These are phyloP conservation scores for Neonectria faginata DNA, from an alignment of 2,329 filamentous ascomycete species.

Conservation along the genomic window DNA sequence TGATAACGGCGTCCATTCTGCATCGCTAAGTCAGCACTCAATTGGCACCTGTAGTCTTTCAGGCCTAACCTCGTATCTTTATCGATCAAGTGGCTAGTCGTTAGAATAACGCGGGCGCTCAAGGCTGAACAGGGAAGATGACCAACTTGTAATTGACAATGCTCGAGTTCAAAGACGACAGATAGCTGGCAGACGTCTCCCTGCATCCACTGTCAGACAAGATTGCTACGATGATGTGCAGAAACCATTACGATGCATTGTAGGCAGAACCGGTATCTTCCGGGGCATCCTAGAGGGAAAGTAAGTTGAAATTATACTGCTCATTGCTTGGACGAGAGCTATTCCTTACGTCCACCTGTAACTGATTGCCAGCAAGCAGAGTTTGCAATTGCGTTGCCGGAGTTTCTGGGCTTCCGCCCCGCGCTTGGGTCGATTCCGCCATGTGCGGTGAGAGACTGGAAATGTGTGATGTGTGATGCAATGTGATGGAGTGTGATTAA, in stretches of 20 bases:
- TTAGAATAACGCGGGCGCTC: not conserved
- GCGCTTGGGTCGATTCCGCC: not conserved
- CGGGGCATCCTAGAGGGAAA: not conserved
- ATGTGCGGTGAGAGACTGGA: not conserved
- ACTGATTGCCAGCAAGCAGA: not conserved
- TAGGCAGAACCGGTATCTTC: not conserved
- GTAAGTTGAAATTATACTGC: not conserved
- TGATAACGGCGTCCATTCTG: slow-evolving; percentile 30
- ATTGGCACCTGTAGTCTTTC: not conserved
- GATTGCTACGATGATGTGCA: too few species aligned
- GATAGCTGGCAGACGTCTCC: slow-evolving; percentile 17
- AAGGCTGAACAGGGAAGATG: accelerated
- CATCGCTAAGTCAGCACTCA: not conserved
- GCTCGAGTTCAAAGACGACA: slow-evolving; percentile 31
- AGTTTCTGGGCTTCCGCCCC: not conserved
- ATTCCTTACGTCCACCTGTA: not conserved
- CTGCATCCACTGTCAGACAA: not conserved
- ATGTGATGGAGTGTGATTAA: not conserved
- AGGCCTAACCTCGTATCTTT: slow-evolving; percentile 28
- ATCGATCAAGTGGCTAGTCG: not conserved
- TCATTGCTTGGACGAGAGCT: not conserved
- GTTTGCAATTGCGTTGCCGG: not conserved
- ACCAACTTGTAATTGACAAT: slow-evolving; percentile 29
- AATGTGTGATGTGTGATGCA: not conserved
- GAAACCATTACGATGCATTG: not conserved